phyloP scores from a whole-genome alignment of 768 basidiomycete species.

The Pleurotus sapidus region DNA sequence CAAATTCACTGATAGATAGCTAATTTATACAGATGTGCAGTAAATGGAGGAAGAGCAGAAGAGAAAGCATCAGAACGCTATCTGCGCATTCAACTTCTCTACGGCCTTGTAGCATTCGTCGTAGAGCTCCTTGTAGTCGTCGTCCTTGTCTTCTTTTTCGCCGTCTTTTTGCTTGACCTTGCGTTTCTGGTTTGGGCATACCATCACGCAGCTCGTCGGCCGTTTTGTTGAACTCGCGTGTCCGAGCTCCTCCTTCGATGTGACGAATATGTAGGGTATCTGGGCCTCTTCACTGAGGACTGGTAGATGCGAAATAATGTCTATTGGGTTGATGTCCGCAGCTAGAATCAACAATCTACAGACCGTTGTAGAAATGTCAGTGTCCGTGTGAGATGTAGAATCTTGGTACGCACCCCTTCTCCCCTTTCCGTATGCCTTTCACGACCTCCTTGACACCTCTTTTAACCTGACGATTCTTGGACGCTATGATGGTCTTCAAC shows the following conservation, averaged over 20 bases:
- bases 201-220: conserved; percentile 96
- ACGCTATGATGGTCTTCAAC: conserved; percentile 48
- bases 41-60: background rate
- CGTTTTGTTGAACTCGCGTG: conserved; percentile 96
- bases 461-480: conserved; percentile 93
- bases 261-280: conserved; percentile 86
- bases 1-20: conserved; percentile 3
- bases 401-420: conserved; percentile 73
- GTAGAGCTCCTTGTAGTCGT: conserved; percentile 85
- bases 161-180: conserved; percentile 64
- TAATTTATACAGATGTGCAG: background rate
- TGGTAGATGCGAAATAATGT: conserved; percentile 97
- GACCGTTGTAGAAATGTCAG: background rate
- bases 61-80: conserved; percentile 50
- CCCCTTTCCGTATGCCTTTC: conserved; percentile 95
- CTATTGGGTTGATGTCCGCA: conserved; percentile 96
- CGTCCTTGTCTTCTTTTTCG: conserved; percentile 60
- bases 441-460: conserved; percentile 98
- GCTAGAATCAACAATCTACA: conserved; percentile 85
- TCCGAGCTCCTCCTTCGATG: conserved; percentile 94
- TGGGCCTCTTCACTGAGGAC: conserved; percentile 91
- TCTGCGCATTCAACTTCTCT: conserved; percentile 68
- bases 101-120: conserved; percentile 87
- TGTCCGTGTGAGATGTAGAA: background rate
- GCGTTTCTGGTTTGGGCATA: conserved; percentile 80